Evolutionary conservation across 1,284 basidiomycete species (phyloP), one percentile per base, ranked within the genome.

Genomic region (Marasmius oreades): DNA sequence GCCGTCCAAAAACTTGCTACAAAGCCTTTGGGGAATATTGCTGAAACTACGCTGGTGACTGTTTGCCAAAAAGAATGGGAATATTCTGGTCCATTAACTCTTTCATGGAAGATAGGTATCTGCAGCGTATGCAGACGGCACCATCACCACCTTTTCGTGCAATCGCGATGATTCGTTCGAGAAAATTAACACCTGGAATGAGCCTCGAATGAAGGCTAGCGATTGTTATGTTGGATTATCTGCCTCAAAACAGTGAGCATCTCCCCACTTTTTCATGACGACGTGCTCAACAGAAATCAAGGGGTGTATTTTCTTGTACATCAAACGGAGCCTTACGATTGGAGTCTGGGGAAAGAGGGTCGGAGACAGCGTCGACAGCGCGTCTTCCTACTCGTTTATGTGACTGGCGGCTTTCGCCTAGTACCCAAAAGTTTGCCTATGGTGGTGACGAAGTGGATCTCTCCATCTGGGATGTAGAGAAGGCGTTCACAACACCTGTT

Each of bases 371-470:
- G 72, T 31, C 28, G 24, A 69, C 71, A 23, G 67, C 70, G 22
- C 69, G 73, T 10, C 77, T 92, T 42, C 89, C 90, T 1, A 84
- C 78, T 61, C 81, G 86, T 26, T 72, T 92, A 20, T 73, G 70
- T 46, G 82, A 81, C 55, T 90, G 88, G 86, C 77, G 78, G n/a
- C 69, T 90, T 14, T 79, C 85, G 2, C 64, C 73, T 6, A 73
- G 81, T 52, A 71, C 71, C 4, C 67, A 74, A 23, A 78, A 79
- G 0, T 93, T 95, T 70, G 82, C 86, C 0, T 88, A 93, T 60
- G 93, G 88, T 5, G 93, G 93, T 3, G 87, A 95, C 63, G 93
- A 95, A 69, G 90, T 95, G 16, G 92, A 95, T 58, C 69, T 93
- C 2, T 93, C 91, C 1, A 66, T 95, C 1, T 95, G 91, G 89